A percentile compares a stretch with the other conserved stretches of the same genome.
These are phyloP conservation scores for Boletus patriciae DNA, from an alignment of 768 basidiomycete species.

Conservation along the genomic window DNA sequence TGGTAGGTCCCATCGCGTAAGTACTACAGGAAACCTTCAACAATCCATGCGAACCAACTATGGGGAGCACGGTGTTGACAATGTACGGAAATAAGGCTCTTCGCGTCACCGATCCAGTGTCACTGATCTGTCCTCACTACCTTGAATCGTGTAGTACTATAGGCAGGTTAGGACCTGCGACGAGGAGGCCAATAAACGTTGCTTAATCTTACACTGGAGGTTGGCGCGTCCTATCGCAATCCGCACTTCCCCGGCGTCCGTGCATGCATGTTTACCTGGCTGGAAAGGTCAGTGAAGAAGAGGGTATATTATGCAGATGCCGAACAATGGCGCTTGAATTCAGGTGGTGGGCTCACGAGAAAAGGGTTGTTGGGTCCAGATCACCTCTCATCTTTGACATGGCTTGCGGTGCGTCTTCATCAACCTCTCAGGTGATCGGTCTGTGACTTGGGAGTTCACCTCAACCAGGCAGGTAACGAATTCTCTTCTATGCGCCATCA, in stretches of 20 bases:
- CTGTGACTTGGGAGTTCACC: background rate
- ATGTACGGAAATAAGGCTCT: slow-evolving; percentile 38
- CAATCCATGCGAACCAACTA: slow-evolving; percentile 55
- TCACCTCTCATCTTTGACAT: slow-evolving; percentile 29
- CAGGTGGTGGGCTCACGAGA: slow-evolving; percentile 30
- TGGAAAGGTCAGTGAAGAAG: slow-evolving; percentile 42
- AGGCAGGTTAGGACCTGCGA: slow-evolving; percentile 23
- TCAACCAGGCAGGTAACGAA: slow-evolving; percentile 24
- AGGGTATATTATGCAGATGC: background rate
- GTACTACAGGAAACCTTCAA: slow-evolving; percentile 25
- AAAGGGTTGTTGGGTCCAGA: slow-evolving; percentile 7
- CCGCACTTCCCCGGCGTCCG: slow-evolving; percentile 70
- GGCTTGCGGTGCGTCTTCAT: slow-evolving; percentile 28
- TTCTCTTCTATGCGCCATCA: slow-evolving; percentile 22
- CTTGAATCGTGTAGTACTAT: slow-evolving; percentile 23
- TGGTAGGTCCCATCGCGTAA: slow-evolving; percentile 28
- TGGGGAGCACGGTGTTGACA: slow-evolving; percentile 55
- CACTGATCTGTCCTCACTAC: slow-evolving; percentile 1
- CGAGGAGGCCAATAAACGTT: background rate
- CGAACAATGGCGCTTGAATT: slow-evolving; percentile 13
- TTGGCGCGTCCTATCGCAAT: slow-evolving; percentile 68
- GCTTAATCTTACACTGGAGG: slow-evolving; percentile 30
- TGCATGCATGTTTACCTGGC: slow-evolving; percentile 52
- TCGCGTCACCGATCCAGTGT: background rate
- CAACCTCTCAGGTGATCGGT: background rate